Percentiles rank a stretch among this genome's conserved stretches.
These are phyloP conservation scores for Clonostachys sp. DNA, from an alignment of 2,329 filamentous ascomycete genomes.

Conservation along the genomic window DNA sequence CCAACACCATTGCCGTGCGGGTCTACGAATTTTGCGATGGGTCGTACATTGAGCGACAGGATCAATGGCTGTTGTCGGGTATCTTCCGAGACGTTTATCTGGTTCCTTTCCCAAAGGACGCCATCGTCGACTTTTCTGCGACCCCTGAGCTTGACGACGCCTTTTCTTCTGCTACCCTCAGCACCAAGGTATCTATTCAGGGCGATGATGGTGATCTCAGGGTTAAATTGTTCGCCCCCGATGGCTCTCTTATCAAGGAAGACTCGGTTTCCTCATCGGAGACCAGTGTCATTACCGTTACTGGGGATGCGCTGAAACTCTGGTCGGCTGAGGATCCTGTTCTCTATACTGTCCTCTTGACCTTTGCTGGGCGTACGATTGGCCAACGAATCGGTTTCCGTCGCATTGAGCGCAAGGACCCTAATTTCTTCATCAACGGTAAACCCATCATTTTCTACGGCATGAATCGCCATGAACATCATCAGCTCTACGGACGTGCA, in stretches of 20 bases:
- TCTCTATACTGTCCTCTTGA: constrained; percentile 47
- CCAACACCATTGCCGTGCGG: constrained; percentile 58
- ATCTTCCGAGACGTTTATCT: constrained; percentile 69
- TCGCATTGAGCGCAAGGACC: constrained; percentile 53
- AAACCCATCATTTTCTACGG: constrained; percentile 60
- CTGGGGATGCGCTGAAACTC: constrained; percentile 2
- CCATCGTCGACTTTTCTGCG: constrained; percentile 52
- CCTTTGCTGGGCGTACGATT: constrained; percentile 27
- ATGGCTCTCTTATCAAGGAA: constrained; percentile 3
- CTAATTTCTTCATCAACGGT: constrained; percentile 62
- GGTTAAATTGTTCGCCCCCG: constrained; percentile 1
- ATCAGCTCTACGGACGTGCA: constrained; percentile 56
- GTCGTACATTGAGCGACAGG: constrained; percentile 67
- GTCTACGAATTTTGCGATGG: constrained; percentile 73
- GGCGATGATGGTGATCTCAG: constrained; percentile 19
- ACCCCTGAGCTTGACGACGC: constrained; percentile 50
- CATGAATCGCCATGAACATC: constrained; percentile 68
- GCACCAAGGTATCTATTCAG: constrained; percentile 35
- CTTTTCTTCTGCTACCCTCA: constrained; percentile 47
- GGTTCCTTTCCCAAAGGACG: constrained; percentile 51
- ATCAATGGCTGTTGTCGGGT: constrained; percentile 64
- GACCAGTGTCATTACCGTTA: neutral
- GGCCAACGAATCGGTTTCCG: constrained; percentile 60
- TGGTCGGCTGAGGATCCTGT: constrained; percentile 68
- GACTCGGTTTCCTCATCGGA: constrained; percentile 6